Evolutionary conservation across 805 yeast genomes (phyloP).

Genomic region (Saturnispora mendoncae): DNA sequence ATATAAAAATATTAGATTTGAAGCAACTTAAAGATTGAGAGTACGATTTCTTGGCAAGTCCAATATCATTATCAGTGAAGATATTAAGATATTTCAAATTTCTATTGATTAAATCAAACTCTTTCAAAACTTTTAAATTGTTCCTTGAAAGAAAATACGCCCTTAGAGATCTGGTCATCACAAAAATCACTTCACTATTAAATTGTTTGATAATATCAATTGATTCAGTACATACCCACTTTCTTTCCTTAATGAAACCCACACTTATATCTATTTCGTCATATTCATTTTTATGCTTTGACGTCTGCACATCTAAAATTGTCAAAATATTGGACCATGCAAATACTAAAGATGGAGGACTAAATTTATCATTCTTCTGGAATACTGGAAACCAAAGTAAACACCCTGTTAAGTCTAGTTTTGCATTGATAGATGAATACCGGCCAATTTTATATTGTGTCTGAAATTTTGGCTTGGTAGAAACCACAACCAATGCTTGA

Average conservation of each 20-base stretch:
- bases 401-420: conserved; percentile 35
- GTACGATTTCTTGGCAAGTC: conserved; percentile 16
- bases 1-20: conserved; percentile 40
- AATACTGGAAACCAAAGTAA: conserved; percentile 59
- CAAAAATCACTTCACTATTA: conserved; percentile 31
- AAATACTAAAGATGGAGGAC: conserved; percentile 47
- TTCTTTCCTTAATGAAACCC: conserved; percentile 32
- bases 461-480: conserved; percentile 41
- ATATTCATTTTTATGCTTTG: conserved; percentile 21
- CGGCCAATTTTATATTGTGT: conserved; percentile 48
- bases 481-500: conserved; percentile 40
- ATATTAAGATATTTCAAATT: conserved; percentile 26
- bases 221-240: conserved; percentile 39
- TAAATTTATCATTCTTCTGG: conserved; percentile 15
- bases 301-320: conserved; percentile 33
- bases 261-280: conserved; percentile 22
- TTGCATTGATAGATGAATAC: conserved; percentile 31
- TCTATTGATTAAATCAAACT: conserved; percentile 32
- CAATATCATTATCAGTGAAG: conserved; percentile 12
- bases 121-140: conserved; percentile 29
- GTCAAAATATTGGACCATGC: conserved; percentile 57
- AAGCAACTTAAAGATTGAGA: conserved; percentile 30
- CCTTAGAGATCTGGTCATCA: conserved; percentile 39
- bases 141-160: conserved; percentile 35
- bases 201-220: conserved; percentile 54